phyloP scores from a whole-genome alignment of 176 grass and related monocot genomes.

The Cenchrus americanus region DNA sequence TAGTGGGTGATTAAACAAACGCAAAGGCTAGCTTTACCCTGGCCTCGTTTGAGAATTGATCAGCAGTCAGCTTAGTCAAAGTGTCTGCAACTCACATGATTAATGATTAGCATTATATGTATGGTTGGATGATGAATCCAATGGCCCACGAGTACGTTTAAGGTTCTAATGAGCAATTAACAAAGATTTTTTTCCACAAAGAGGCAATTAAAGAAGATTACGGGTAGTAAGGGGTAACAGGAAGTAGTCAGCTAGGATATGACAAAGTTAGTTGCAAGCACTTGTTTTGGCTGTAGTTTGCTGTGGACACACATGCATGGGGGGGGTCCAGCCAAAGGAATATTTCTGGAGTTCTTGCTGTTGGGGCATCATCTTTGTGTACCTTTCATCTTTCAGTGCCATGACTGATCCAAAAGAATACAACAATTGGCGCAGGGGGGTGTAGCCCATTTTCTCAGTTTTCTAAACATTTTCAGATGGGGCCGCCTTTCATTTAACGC shows the following conservation, averaged over 20 bases:
- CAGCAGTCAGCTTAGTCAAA: slow-evolving; percentile 20
- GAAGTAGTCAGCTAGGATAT: slow-evolving; percentile 7
- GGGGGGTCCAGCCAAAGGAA: not conserved
- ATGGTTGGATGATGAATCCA: slow-evolving; percentile 9
- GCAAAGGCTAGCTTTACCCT: not conserved
- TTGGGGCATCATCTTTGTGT: not conserved
- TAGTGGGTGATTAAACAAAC: slow-evolving; percentile 47
- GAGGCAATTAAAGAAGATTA: not conserved
- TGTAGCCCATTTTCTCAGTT: not conserved
- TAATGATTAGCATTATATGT: slow-evolving; percentile 33
- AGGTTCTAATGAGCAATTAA: slow-evolving; percentile 6
- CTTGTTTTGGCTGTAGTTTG: slow-evolving; percentile 2
- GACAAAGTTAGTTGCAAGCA: slow-evolving; percentile 10
- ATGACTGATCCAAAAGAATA: slow-evolving; percentile 17
- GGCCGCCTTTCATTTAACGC: not conserved
- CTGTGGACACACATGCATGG: not conserved
- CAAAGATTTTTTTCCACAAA: not conserved
- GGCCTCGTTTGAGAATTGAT: slow-evolving; percentile 11
- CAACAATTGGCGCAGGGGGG: not conserved
- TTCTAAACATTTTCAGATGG: not conserved
- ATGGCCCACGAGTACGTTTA: slow-evolving; percentile 9
- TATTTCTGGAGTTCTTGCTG: not conserved
- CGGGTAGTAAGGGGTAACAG: not conserved
- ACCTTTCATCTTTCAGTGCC: slow-evolving; percentile 8
- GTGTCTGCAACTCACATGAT: slow-evolving; percentile 51